Evolutionary conservation across 2,329 filamentous ascomycete species (phyloP).

Genomic region (Alternaria solani): DNA sequence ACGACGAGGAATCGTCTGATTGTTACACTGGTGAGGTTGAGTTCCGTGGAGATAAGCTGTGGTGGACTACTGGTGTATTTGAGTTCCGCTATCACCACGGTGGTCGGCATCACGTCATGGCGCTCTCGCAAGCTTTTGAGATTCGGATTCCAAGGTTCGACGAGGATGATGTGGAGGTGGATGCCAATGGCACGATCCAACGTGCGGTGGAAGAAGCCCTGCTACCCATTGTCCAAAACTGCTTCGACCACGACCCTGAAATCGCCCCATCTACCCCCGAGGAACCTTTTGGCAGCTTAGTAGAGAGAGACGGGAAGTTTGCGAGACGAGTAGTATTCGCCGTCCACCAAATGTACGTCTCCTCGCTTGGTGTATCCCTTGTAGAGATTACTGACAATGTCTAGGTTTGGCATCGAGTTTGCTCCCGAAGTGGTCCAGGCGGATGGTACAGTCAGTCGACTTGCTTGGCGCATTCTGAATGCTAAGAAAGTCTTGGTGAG

Average conservation of each 20-base stretch:
- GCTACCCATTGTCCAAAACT: conserved; percentile 86
- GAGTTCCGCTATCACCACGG: conserved; percentile 98
- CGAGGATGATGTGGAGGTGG: conserved; percentile 70
- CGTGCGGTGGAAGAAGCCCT: conserved; percentile 77
- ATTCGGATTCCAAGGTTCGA: conserved; percentile 84
- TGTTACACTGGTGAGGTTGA: conserved; percentile 81
- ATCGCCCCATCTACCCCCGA: conserved; percentile 83
- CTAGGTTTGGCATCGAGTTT: conserved; percentile 88
- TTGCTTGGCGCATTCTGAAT: conserved; percentile 94
- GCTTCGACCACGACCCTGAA: conserved; percentile 88
- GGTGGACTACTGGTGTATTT: conserved; percentile 96
- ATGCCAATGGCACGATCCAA: conserved; percentile 69
- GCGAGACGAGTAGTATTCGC: conserved; percentile 91
- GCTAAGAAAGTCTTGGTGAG: conserved; percentile 92
- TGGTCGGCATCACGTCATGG: conserved; percentile 91
- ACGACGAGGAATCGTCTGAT: conserved; percentile 62
- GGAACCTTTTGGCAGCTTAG: conserved; percentile 83
- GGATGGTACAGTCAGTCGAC: conserved; percentile 86
- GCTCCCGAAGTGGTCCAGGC: conserved; percentile 90
- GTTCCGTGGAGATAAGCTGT: conserved; percentile 92
- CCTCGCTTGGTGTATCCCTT: neutral
- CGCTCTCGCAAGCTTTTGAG: conserved; percentile 92
- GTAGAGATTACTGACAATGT: neutral
- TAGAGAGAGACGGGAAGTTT: conserved; percentile 89
- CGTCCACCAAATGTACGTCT: conserved; percentile 84